Evolutionary conservation across 75 land plant species (phyloP).

Genomic region (Cunninghamia lanceolata): DNA sequence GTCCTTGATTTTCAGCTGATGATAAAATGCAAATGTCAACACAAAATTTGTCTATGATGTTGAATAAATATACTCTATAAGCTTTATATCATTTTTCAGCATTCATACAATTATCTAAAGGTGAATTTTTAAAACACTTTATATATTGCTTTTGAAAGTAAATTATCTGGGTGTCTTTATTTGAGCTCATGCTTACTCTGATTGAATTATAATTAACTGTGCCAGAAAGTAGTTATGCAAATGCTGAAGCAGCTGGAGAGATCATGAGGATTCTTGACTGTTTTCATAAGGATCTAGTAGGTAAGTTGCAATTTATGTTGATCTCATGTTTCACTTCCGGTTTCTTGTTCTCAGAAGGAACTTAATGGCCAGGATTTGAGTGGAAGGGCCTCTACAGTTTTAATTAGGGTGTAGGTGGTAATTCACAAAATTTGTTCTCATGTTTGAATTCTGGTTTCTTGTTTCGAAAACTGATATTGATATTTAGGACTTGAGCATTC

Average conservation of each 20-base stretch:
- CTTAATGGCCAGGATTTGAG: not conserved
- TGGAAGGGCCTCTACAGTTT: not conserved
- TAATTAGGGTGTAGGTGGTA: not conserved
- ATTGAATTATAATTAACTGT: not conserved
- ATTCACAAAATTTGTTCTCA: not conserved
- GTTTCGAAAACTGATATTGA: not conserved
- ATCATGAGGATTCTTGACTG: not conserved
- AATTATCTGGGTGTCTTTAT: not conserved
- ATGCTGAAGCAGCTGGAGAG: not conserved
- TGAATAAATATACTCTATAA: slow-evolving; percentile 1
- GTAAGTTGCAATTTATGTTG: not conserved
- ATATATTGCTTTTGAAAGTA: not conserved
- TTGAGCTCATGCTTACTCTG: not conserved
- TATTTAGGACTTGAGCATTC: not conserved
- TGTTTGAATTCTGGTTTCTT: not conserved
- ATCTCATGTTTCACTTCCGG: not conserved
- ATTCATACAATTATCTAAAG: not conserved
- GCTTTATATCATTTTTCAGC: not conserved
- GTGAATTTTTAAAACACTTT: not conserved
- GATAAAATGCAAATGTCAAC: not conserved
- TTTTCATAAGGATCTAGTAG: not conserved
- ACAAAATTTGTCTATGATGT: not conserved
- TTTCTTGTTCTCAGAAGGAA: not conserved
- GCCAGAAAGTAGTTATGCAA: not conserved
- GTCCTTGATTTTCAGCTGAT: not conserved